Percentiles rank a stretch among this genome's conserved stretches.
Evolutionary conservation across 2,329 filamentous ascomycete genomes (phyloP).

Genomic region (Clonostachys rosea): DNA sequence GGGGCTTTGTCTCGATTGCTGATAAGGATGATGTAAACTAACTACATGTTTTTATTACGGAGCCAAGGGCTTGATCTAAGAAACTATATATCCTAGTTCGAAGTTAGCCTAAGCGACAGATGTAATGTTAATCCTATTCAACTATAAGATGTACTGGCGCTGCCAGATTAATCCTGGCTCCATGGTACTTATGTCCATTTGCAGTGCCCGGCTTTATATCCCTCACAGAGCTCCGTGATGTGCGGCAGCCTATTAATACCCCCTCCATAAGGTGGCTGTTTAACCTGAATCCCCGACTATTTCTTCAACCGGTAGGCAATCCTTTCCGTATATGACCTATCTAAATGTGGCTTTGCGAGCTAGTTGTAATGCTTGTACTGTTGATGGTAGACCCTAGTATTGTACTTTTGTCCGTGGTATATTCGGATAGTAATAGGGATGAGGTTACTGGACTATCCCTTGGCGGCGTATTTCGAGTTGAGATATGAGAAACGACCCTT

Average conservation of each 20-base stretch:
- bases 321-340: constrained; percentile 24
- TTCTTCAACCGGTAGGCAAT: constrained; percentile 27
- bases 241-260: constrained; percentile 11
- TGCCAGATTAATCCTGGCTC: too few relatives aligned
- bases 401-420: constrained; percentile 21
- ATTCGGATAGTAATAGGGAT: constrained; percentile 25
- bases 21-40: too few relatives aligned
- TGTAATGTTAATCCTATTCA: too few relatives aligned
- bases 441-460: constrained; percentile 22
- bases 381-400: constrained; percentile 28
- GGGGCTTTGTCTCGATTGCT: too few relatives aligned
- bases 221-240: constrained; percentile 21
- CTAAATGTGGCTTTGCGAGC: constrained; percentile 15
- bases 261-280: neutral
- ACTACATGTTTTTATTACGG: too few relatives aligned
- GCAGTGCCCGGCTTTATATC: constrained; percentile 25
- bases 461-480: constrained; percentile 12
- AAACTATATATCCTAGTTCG: too few relatives aligned
- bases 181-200: neutral
- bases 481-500: constrained; percentile 18
- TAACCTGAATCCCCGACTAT: constrained; percentile 20
- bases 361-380: constrained; percentile 20
- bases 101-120: too few relatives aligned
- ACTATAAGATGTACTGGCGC: too few relatives aligned
- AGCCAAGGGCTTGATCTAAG: too few relatives aligned